Evolutionary conservation across 805 yeast species (phyloP).

Genomic region (Candida boleticola): DNA sequence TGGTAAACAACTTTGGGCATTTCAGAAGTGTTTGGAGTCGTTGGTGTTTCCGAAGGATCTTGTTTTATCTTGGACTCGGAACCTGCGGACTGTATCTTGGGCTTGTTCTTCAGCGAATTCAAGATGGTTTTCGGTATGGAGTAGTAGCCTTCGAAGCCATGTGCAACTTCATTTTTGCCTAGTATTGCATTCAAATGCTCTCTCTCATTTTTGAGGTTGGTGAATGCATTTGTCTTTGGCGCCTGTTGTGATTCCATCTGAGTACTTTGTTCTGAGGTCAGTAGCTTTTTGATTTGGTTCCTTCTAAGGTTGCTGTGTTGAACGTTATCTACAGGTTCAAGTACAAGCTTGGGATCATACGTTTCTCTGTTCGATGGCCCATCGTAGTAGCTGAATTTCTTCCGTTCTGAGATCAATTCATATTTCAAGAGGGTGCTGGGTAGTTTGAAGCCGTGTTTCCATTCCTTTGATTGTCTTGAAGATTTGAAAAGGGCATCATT

Average conservation of each 20-base stretch:
- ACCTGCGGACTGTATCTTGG: background rate
- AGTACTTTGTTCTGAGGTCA: background rate
- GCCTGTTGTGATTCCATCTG: background rate
- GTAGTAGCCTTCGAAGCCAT: slow-evolving; percentile 26
- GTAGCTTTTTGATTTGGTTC: background rate
- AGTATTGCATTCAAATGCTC: slow-evolving; percentile 3
- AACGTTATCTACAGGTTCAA: slow-evolving; percentile 17
- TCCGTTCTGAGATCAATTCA: slow-evolving; percentile 11
- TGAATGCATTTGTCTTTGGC: background rate
- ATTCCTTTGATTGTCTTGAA: slow-evolving; percentile 9
- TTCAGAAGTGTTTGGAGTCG: slow-evolving; percentile 6
- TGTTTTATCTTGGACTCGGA: background rate
- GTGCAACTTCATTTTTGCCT: slow-evolving; percentile 2
- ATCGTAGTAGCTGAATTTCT: slow-evolving; percentile 12
- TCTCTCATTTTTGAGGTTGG: slow-evolving; percentile 3
- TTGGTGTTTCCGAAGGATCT: background rate
- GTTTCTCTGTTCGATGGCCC: slow-evolving; percentile 13
- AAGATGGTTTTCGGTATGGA: slow-evolving; percentile 23
- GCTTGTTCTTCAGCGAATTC: slow-evolving; percentile 13
- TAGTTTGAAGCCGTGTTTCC: slow-evolving; percentile 28
- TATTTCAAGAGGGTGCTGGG: slow-evolving; percentile 29
- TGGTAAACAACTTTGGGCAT: slow-evolving; percentile 30
- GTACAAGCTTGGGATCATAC: slow-evolving; percentile 20
- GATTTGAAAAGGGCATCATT: background rate
- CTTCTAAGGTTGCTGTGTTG: background rate